Evolutionary conservation across 768 basidiomycete genomes (phyloP).

Genomic region (Lentinula edodes): DNA sequence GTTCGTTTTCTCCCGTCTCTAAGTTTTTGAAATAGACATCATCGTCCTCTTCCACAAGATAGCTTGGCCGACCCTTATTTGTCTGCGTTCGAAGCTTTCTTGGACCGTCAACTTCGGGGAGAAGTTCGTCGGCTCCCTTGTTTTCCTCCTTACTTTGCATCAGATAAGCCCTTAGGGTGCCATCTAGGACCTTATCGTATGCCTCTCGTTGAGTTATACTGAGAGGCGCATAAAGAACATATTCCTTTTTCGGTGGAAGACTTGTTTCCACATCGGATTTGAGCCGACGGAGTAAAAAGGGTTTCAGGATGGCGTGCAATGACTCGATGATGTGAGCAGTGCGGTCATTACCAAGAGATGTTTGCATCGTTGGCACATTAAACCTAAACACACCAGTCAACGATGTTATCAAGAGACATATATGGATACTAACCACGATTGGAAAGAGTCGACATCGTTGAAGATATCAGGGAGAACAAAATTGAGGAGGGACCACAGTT

Average conservation of each 20-base stretch:
- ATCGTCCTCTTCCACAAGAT: slow-evolving; percentile 56
- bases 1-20: slow-evolving; percentile 41
- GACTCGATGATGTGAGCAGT: slow-evolving; percentile 66
- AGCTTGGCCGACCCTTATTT: slow-evolving; percentile 33
- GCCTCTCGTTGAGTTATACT: slow-evolving; percentile 78
- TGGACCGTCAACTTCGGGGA: slow-evolving; percentile 18
- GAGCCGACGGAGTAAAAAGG: slow-evolving; percentile 88
- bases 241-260: slow-evolving; percentile 91
- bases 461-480: slow-evolving; percentile 96
- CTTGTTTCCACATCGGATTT: slow-evolving; percentile 81
- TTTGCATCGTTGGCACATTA: slow-evolving; percentile 61
- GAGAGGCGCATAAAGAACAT: slow-evolving; percentile 88
- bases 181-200: slow-evolving; percentile 74
- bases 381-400: slow-evolving; percentile 42
- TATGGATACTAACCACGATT: slow-evolving; percentile 61
- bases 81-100: slow-evolving; percentile 28
- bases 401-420: slow-evolving; percentile 16
- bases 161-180: slow-evolving; percentile 64
- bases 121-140: background rate
- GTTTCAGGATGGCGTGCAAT: slow-evolving; percentile 88
- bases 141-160: slow-evolving; percentile 24
- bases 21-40: slow-evolving; percentile 62
- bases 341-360: slow-evolving; percentile 49
- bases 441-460: slow-evolving; percentile 82
- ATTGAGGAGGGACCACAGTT: slow-evolving; percentile 93